A percentile compares a stretch with the other conserved stretches of the same genome.
Conservation (phyloP, 495 filamentous ascomycete species). For the Daldinia bambusicola region DNA sequence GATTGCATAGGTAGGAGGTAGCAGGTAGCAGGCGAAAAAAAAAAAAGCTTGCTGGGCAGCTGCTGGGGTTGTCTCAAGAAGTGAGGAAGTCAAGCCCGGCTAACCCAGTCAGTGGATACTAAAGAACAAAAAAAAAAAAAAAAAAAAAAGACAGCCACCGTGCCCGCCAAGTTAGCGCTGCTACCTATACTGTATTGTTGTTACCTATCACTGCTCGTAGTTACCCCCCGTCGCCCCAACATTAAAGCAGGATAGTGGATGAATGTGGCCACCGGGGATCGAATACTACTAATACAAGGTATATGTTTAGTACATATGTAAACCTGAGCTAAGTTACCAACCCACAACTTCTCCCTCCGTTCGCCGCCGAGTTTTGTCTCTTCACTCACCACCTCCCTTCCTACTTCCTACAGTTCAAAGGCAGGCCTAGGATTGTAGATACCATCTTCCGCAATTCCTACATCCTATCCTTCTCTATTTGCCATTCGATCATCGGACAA, state of each 20-base stretch:
- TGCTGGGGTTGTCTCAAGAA: conserved; percentile 24
- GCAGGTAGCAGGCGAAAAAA: too few species aligned
- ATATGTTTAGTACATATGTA: conserved; percentile 10
- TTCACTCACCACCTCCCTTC: conserved; percentile 24
- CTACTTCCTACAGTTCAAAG: conserved; percentile 43
- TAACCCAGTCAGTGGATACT: conserved; percentile 19
- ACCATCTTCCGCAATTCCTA: conserved; percentile 37
- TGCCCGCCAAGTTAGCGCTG: conserved; percentile 12
- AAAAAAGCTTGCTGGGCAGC: conserved; percentile 18
- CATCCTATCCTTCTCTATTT: conserved; percentile 38
- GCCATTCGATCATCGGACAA: conserved; percentile 39
- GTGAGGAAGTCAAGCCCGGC: conserved; percentile 13
- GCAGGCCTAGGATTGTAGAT: conserved; percentile 47
- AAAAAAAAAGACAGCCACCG: not conserved
- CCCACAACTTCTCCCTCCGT: conserved; percentile 15
- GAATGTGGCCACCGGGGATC: conserved; percentile 1
- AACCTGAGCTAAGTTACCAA: conserved; percentile 24
- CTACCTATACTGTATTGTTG: conserved; percentile 1
- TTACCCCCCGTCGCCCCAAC: conserved; percentile 32
- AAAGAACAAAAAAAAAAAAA: not conserved
- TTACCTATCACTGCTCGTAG: conserved; percentile 6
- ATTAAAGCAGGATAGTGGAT: conserved; percentile 4
- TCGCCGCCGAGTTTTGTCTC: conserved; percentile 34
- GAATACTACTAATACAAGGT: conserved; percentile 3
- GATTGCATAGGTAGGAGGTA: conserved; percentile 10